These are phyloP conservation scores for Russula abietina DNA, from an alignment of 768 basidiomycete genomes.

Conservation along the genomic window DNA sequence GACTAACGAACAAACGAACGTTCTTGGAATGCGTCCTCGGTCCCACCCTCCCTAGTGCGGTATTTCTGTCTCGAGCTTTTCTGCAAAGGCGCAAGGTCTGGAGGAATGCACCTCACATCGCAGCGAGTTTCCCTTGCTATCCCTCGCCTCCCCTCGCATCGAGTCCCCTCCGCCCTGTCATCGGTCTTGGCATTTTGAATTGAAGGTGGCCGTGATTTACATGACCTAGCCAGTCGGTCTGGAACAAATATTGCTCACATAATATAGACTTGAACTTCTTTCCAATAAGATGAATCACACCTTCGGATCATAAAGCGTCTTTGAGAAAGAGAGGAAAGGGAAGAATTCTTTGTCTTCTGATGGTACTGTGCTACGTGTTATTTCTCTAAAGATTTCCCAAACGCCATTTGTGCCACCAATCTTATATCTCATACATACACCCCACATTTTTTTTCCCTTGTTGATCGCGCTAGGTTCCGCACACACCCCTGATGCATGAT, in stretches of 20 bases:
- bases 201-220: background rate
- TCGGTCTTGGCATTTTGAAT: background rate
- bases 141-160: background rate
- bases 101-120: background rate
- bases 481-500: conserved; percentile 10
- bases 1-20: background rate
- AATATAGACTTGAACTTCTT: background rate
- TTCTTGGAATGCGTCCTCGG: background rate
- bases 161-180: conserved; percentile 15
- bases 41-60: background rate
- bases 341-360: background rate
- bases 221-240: no score
- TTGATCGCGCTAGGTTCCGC: background rate
- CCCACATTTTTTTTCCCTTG: background rate
- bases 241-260: background rate
- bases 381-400: background rate
- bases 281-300: background rate
- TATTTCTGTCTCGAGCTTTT: background rate
- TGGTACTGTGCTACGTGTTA: background rate
- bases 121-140: background rate
- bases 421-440: background rate
- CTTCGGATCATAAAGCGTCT: background rate
- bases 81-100: background rate
- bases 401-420: background rate
- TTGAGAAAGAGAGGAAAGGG: background rate